Percentiles rank a stretch among this genome's conserved stretches.
Conservation (phyloP, 768 basidiomycete species). For the Clavaria fumosa region DNA sequence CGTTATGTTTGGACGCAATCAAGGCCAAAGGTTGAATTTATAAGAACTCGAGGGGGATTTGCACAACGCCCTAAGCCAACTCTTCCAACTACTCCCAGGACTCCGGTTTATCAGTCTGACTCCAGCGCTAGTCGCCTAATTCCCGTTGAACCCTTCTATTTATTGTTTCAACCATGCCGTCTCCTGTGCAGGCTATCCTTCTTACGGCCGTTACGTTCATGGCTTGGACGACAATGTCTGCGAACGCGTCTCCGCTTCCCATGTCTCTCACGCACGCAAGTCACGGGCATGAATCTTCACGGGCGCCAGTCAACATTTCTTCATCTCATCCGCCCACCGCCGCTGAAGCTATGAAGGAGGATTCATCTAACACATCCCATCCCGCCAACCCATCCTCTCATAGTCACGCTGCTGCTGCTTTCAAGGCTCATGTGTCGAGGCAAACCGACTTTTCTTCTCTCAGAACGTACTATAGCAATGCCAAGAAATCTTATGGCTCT, state of each 20-base stretch:
- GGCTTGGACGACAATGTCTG: conserved; percentile 15
- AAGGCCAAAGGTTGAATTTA: conserved; percentile 3
- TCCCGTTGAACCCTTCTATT: conserved; percentile 10
- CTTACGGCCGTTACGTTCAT: conserved; percentile 26
- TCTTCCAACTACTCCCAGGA: too few relatives aligned
- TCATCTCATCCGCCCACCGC: neutral
- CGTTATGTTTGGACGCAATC: conserved; percentile 6
- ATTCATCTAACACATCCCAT: neutral
- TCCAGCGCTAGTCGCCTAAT: conserved; percentile 18
- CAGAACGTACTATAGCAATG: conserved; percentile 6
- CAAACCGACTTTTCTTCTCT: neutral
- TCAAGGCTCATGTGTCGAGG: neutral
- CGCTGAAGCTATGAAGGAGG: too few relatives aligned
- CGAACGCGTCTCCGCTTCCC: conserved; percentile 25
- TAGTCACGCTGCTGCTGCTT: neutral
- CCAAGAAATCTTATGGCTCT: neutral
- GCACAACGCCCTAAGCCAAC: conserved; percentile 1
- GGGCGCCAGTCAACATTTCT: neutral
- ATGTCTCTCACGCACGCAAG: conserved; percentile 19
- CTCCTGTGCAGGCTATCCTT: conserved; percentile 23
- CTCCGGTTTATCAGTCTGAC: too few relatives aligned
- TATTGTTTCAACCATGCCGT: conserved; percentile 16
- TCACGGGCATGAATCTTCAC: conserved; percentile 13
- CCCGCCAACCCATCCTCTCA: neutral
- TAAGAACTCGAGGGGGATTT: neutral